phyloP scores from a whole-genome alignment of 1,284 basidiomycete species.

The Irpex sp. region DNA sequence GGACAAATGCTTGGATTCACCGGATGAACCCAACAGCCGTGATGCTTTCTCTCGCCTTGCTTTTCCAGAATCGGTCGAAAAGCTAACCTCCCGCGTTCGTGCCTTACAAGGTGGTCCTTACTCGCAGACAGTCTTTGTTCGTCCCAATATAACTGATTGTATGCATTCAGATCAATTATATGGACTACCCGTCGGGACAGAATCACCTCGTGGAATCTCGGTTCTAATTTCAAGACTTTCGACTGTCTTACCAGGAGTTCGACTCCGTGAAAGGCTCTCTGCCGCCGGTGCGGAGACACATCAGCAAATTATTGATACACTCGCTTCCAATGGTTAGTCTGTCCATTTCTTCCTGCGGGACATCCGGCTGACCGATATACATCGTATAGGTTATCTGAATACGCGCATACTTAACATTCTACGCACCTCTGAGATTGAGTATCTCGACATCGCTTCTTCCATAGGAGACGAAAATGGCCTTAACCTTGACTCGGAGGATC shows the following conservation, averaged over 20 bases:
- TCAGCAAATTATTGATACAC: constrained; percentile 41
- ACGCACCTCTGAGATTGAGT: constrained; percentile 23
- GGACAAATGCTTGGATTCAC: not conserved
- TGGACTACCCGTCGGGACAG: constrained; percentile 38
- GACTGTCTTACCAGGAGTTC: constrained; percentile 40
- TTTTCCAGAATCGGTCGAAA: not conserved
- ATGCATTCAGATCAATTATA: constrained; percentile 33
- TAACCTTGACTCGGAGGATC: constrained; percentile 38
- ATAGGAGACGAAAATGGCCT: constrained; percentile 45
- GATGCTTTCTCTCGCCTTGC: not conserved
- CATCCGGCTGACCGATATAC: not conserved
- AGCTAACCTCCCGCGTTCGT: not conserved
- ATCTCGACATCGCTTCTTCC: constrained; percentile 37
- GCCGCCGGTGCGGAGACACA: constrained; percentile 30
- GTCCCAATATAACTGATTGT: not conserved
- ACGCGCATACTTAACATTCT: constrained; percentile 21
- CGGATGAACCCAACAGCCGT: not conserved
- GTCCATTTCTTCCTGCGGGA: not conserved
- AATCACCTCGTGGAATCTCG: constrained; percentile 36
- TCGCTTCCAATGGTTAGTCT: constrained; percentile 37
- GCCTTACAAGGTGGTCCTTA: not conserved
- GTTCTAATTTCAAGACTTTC: constrained; percentile 36
- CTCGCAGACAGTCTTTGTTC: not conserved
- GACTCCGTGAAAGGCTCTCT: constrained; percentile 39
- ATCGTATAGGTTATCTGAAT: constrained; percentile 21